phyloP scores from a whole-genome alignment of 352 stramenopile species.

The Halophytophthora polymorphica region DNA sequence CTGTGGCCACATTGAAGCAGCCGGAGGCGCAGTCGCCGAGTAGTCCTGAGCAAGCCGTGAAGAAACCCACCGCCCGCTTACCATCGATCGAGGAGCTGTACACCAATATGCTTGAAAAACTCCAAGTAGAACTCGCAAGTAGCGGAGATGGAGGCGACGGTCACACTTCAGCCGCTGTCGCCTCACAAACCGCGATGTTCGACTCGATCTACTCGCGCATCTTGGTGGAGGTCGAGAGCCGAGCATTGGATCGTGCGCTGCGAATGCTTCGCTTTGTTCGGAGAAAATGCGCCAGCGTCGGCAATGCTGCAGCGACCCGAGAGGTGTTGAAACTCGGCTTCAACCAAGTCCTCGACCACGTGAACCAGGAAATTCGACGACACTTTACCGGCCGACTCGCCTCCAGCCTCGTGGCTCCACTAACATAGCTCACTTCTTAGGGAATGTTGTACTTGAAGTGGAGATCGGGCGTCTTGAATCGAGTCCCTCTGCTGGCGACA shows the following conservation, averaged over 20 bases:
- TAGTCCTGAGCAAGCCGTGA: slow-evolving; percentile 6
- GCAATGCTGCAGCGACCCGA: neutral
- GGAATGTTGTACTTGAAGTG: too few relatives aligned
- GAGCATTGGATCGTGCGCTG: slow-evolving; percentile 48
- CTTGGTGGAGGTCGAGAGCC: slow-evolving; percentile 63
- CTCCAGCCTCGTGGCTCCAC: slow-evolving; percentile 29
- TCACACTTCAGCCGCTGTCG: neutral
- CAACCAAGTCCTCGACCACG: slow-evolving; percentile 58
- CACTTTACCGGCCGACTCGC: slow-evolving; percentile 52
- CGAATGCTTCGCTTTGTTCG: slow-evolving; percentile 73
- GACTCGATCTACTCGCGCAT: slow-evolving; percentile 77
- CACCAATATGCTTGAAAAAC: slow-evolving; percentile 22
- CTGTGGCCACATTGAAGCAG: slow-evolving; percentile 9
- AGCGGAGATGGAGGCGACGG: slow-evolving; percentile 3
- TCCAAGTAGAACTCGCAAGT: slow-evolving; percentile 5
- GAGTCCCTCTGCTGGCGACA: too few relatives aligned
- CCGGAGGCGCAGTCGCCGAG: neutral
- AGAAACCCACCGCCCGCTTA: slow-evolving; percentile 14
- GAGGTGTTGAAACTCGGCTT: slow-evolving; percentile 33
- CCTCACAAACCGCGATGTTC: slow-evolving; percentile 33
- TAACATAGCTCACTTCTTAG: slow-evolving; percentile 6
- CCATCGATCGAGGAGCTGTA: slow-evolving; percentile 59
- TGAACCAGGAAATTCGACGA: slow-evolving; percentile 50
- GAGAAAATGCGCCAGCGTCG: slow-evolving; percentile 46
- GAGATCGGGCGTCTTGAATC: too few relatives aligned